These are phyloP conservation scores for Metarhizium brunneum DNA, from an alignment of 2,329 filamentous ascomycete species.

Conservation along the genomic window DNA sequence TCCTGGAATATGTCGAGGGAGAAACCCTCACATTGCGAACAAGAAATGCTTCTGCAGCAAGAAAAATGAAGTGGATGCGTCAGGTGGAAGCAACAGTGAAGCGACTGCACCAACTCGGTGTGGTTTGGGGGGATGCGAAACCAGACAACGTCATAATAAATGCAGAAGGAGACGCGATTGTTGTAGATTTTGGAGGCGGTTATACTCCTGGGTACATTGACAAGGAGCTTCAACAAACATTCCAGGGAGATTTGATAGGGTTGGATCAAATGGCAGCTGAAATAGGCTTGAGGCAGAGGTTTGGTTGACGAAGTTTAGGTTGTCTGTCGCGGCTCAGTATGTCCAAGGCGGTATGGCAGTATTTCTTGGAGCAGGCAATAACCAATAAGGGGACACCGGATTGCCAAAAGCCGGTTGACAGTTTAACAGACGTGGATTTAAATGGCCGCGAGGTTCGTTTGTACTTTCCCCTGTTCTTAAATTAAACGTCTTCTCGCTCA, in stretches of 20 bases:
- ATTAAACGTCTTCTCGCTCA: too few relatives aligned
- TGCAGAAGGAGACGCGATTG: conserved; percentile 5
- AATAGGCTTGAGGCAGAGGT: background rate
- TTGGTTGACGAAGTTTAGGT: background rate
- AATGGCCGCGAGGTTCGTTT: too few relatives aligned
- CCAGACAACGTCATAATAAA: conserved; percentile 9
- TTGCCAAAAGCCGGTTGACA: too few relatives aligned
- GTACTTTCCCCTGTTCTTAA: too few relatives aligned
- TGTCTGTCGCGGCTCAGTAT: background rate
- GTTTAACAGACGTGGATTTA: too few relatives aligned
- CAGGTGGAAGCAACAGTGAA: conserved; percentile 10
- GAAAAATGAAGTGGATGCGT: conserved; percentile 8
- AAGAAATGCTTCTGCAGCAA: background rate
- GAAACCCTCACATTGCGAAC: conserved; percentile 2
- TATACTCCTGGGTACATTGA: conserved; percentile 3
- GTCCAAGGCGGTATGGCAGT: background rate
- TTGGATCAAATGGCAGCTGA: too few relatives aligned
- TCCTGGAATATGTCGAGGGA: too few relatives aligned
- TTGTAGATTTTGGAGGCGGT: conserved; percentile 8
- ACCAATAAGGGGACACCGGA: too few relatives aligned
- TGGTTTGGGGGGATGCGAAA: conserved; percentile 10
- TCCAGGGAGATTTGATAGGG: background rate
- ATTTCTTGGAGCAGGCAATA: conserved; percentile 1
- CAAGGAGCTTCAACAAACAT: conserved; percentile 1
- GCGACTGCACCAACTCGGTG: conserved; percentile 7